These are phyloP conservation scores for Penicillium sp. DNA, from an alignment of 2,329 filamentous ascomycete genomes.

Conservation along the genomic window DNA sequence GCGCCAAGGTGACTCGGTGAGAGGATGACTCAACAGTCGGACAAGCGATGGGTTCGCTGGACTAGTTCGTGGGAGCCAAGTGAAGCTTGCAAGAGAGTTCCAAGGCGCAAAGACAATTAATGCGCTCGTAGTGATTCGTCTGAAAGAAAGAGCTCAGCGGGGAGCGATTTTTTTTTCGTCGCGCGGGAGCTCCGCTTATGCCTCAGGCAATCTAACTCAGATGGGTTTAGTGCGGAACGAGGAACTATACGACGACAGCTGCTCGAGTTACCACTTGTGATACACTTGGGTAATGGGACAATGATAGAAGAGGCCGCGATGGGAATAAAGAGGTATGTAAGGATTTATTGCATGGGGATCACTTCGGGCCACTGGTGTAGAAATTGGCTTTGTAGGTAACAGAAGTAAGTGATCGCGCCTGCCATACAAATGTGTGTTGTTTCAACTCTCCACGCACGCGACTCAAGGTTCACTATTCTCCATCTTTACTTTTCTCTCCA, in stretches of 20 bases:
- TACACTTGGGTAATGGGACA: background rate
- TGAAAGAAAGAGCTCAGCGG: conserved; percentile 16
- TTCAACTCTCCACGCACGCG: background rate
- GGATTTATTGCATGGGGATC: background rate
- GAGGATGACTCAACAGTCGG: conserved; percentile 2
- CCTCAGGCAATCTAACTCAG: conserved; percentile 17
- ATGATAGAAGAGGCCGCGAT: background rate
- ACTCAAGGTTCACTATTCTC: background rate
- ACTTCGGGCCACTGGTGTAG: background rate
- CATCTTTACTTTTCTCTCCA: background rate
- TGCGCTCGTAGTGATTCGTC: conserved; percentile 3
- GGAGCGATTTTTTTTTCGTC: conserved; percentile 22
- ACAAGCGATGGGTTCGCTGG: background rate
- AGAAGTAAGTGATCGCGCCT: background rate
- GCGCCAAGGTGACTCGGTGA: background rate
- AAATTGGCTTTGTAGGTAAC: background rate
- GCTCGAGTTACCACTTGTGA: background rate
- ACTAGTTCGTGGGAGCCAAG: background rate
- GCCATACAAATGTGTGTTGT: background rate
- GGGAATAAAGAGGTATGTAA: background rate
- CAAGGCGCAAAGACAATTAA: background rate
- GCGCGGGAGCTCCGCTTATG: conserved; percentile 15
- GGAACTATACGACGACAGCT: background rate
- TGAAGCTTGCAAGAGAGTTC: background rate
- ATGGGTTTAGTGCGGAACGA: conserved; percentile 1